Evolutionary conservation across 225 moss, liverwort and hornwort genomes (phyloP).

Genomic region (Bryum argenteum): DNA sequence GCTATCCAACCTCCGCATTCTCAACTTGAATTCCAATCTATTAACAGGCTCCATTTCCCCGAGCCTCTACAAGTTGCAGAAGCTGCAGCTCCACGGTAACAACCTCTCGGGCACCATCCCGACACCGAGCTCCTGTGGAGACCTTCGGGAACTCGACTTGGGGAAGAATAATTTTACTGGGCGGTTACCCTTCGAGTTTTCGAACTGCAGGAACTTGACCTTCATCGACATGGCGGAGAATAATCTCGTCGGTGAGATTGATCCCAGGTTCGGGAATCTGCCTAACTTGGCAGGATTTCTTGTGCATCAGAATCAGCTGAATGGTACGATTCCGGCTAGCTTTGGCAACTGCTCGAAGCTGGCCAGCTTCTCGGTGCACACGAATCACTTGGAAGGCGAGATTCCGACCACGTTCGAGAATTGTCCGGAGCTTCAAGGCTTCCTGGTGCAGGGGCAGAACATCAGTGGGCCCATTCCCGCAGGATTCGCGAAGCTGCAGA

Average conservation of each 20-base stretch:
- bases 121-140: background rate
- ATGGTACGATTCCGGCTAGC: constrained; percentile 29
- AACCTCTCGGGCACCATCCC: too few relatives aligned
- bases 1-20: background rate
- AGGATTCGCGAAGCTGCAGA: constrained; percentile 39
- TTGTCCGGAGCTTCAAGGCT: constrained; percentile 41
- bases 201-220: background rate
- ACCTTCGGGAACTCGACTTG: background rate
- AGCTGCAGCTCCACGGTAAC: too few relatives aligned
- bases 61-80: too few relatives aligned
- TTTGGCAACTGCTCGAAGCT: constrained; percentile 52
- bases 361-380: constrained; percentile 25
- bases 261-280: background rate
- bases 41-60: too few relatives aligned
- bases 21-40: too few relatives aligned
- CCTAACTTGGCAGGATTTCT: background rate
- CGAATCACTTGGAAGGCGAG: constrained; percentile 26
- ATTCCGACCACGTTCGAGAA: constrained; percentile 36
- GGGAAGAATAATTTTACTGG: background rate
- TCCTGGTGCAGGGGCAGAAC: constrained; percentile 33
- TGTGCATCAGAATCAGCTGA: constrained; percentile 24
- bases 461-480: constrained; percentile 35
- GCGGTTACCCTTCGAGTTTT: background rate
- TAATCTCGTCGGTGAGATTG: background rate
- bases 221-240: background rate